Evolutionary conservation across 148 eudicot genomes (phyloP).

Genomic region (Cornus kousa): DNA sequence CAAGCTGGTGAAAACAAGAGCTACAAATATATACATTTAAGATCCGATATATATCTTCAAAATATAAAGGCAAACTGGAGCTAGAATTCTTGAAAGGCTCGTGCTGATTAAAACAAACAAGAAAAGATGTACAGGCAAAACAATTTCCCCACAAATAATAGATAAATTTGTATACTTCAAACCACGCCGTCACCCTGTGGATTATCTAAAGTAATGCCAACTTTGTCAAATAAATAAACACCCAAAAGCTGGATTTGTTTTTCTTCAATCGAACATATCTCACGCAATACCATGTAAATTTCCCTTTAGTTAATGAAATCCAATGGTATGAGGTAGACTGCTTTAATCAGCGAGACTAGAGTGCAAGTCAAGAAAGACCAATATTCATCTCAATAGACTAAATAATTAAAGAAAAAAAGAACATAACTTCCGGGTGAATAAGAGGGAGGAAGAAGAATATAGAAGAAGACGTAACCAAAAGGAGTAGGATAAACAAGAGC

Average conservation of each 20-base stretch:
- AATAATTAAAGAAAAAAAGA: neutral
- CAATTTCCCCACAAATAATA: neutral
- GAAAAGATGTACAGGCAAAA: neutral
- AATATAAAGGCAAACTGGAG: neutral
- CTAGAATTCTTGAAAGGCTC: neutral
- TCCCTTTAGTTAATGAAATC: neutral
- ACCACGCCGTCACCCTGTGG: neutral
- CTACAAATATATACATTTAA: neutral
- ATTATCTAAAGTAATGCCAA: neutral
- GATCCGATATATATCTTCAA: neutral
- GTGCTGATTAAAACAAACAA: neutral
- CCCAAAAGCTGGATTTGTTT: neutral
- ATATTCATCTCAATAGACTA: neutral
- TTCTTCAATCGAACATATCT: no score
- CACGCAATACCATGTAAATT: no score
- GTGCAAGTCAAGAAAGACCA: neutral
- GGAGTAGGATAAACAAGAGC: neutral
- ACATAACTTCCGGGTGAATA: neutral
- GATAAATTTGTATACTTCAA: neutral
- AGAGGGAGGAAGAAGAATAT: neutral
- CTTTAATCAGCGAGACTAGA: neutral
- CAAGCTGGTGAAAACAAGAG: neutral
- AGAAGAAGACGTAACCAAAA: no score
- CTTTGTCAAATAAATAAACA: neutral
- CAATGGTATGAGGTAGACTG: neutral